A percentile compares a stretch with the other conserved stretches of the same genome.
phyloP scores from a whole-genome alignment of 371 early-diverging fungal species.

The Apophysomyces ossiformis region DNA sequence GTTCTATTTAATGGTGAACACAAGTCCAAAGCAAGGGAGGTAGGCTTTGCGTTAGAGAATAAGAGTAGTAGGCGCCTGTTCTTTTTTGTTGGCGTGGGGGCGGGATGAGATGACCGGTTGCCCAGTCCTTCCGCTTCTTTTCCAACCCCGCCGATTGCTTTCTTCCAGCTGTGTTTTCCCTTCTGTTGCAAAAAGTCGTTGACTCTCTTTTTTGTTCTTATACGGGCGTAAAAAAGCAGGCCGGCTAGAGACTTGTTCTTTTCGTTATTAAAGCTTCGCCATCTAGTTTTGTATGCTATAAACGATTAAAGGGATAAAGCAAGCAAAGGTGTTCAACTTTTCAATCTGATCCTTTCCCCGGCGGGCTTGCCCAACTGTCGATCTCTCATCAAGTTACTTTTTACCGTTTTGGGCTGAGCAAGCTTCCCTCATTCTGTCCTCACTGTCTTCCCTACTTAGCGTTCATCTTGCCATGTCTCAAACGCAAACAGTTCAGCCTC shows the following conservation, averaged over 20 bases:
- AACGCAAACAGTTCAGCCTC: slow-evolving; percentile 11
- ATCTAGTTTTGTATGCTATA: slow-evolving; percentile 4
- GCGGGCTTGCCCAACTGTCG: slow-evolving; percentile 2
- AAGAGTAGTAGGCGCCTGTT: no score
- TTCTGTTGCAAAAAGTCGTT: no score
- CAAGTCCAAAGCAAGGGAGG: no score
- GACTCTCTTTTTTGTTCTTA: no score
- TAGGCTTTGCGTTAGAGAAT: no score
- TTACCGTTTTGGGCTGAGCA: not conserved
- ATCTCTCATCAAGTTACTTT: slow-evolving; percentile 4
- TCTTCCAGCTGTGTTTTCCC: no score
- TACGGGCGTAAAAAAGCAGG: no score
- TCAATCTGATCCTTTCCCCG: slow-evolving; percentile 3
- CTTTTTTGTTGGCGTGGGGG: no score
- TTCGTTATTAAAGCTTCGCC: not conserved
- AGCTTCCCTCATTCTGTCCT: not conserved
- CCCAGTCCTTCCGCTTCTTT: no score
- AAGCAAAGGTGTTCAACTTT: not conserved
- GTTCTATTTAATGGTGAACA: no score
- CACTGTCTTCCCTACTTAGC: not conserved
- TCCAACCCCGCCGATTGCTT: no score
- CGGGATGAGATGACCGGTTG: no score
- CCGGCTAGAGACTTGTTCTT: not conserved
- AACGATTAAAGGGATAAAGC: not conserved
- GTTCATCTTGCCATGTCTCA: slow-evolving; percentile 11